A percentile compares a stretch with the other conserved stretches of the same genome.
Evolutionary conservation across 1,139 yeast genomes (phyloP).

Genomic region (Geotrichum citri-aurantii): DNA sequence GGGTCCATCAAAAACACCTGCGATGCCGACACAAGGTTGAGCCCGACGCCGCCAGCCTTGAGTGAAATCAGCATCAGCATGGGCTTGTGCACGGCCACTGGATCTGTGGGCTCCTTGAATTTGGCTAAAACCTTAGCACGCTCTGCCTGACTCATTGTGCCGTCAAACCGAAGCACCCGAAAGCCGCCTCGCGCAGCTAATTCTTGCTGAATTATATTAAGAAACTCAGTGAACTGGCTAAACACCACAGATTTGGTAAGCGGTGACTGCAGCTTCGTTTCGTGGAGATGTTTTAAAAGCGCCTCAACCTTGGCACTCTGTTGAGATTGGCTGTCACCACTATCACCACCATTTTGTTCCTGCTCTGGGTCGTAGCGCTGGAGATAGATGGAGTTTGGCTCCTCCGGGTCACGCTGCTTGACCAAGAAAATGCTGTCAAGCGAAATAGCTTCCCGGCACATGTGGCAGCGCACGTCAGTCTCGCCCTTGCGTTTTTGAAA

Average conservation of each 20-base stretch:
- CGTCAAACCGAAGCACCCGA: constrained; percentile 65
- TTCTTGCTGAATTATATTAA: constrained; percentile 69
- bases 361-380: constrained; percentile 18
- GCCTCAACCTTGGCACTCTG: constrained; percentile 72
- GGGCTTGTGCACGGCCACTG: constrained; percentile 34
- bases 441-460: constrained; percentile 35
- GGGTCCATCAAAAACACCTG: constrained; percentile 93
- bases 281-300: constrained; percentile 52
- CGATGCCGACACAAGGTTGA: constrained; percentile 81
- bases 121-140: constrained; percentile 55
- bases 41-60: constrained; percentile 95
- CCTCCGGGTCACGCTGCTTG: constrained; percentile 10
- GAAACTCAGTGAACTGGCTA: constrained; percentile 81
- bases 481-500: constrained; percentile 33
- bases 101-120: constrained; percentile 39
- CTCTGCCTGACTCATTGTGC: constrained; percentile 63
- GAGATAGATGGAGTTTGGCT: constrained; percentile 4
- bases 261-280: constrained; percentile 49
- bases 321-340: background rate
- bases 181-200: constrained; percentile 42
- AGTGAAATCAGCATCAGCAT: constrained; percentile 61
- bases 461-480: constrained; percentile 34
- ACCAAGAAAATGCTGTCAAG: constrained; percentile 30
- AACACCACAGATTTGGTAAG: constrained; percentile 79
- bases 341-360: background rate